Base-by-base conservation (phyloP, 345 rosid species). In the Arabidopsis thaliana region DNA sequence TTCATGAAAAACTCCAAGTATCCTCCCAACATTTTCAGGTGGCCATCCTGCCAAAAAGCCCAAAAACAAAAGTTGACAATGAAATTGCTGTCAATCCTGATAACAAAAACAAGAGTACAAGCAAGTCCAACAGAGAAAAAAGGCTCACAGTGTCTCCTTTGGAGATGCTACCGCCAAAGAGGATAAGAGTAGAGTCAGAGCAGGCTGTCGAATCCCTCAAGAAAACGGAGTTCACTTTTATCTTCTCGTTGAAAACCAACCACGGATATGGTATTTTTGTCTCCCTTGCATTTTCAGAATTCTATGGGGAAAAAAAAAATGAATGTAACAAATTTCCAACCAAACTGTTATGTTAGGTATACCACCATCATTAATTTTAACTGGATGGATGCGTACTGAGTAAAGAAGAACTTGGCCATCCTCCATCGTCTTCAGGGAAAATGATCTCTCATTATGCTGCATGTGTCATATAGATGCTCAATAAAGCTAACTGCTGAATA, bases 351-450 rank as follows among this genome's bases (percentile, higher is more conserved):
- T 28, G 59, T 62, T 7, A 55, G 20, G 44, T 45, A 44, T 20
- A 63, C 3, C 1, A 63, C 3, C 1, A 59, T 50, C 30, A 51
- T 59, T 57, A 34, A 67, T n/a, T 49, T 37, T 59, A 5, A 66
- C 7, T 59, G 56, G 41, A 65, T 28, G 56, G 51, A n/a, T 10
- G 79, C 96, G 77, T 83, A 91, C 98, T 14, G 95, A 87, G 73
- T 86, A 67, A 32, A 94, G 86, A 82, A 89, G 93, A 73, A 91
- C 98, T 67, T 78, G 88, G 38, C 97, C 98, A 34, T 94, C 97
- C 84, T 94, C 98, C 98, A 94, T 91, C 11, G 98, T 94, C 89
- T 91, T 94, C 71, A 91, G 81, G 36, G 93, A 87, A 82, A 84
- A 85, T 57, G 98, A 86, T 77, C 79, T 91, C 68, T 85, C 97